Conservation (phyloP, 768 basidiomycete species). For the Tricholomella constricta region DNA sequence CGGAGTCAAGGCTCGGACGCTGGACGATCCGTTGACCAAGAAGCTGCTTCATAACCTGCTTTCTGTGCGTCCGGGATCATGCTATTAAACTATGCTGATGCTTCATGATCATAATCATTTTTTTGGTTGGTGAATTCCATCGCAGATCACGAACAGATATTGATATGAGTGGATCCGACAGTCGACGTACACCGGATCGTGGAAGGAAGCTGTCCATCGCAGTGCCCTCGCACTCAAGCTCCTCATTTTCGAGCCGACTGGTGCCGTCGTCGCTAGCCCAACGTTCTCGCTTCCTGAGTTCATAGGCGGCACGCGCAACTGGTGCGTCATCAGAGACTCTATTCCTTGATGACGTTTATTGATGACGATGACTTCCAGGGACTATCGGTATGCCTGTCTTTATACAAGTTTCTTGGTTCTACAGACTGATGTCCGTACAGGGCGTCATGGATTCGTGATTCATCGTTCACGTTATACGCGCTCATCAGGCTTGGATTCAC, state of each 20-base stretch:
- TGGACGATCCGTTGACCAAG: constrained; percentile 77
- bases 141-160: constrained; percentile 69
- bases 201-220: constrained; percentile 94
- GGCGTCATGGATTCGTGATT: constrained; percentile 90
- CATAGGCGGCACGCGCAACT: constrained; percentile 88
- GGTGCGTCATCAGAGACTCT: constrained; percentile 42
- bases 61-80: constrained; percentile 27
- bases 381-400: no score
- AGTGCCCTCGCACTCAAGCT: constrained; percentile 94
- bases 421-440: constrained; percentile 35
- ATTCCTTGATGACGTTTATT: neutral
- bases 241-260: constrained; percentile 90
- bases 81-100: neutral
- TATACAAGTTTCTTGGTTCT: no score
- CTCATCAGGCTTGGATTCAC: constrained; percentile 94
- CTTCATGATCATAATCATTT: no score
- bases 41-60: constrained; percentile 60
- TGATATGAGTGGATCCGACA: constrained; percentile 91
- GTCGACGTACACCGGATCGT: constrained; percentile 88
- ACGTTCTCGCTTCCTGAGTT: constrained; percentile 94
- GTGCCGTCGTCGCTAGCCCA: constrained; percentile 91
- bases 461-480: constrained; percentile 94
- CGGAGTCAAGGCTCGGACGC: constrained; percentile 42
- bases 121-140: no score
- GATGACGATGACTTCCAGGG: no score